Conservation (phyloP, 768 basidiomycete genomes). For the Chalciporus piperatus region DNA sequence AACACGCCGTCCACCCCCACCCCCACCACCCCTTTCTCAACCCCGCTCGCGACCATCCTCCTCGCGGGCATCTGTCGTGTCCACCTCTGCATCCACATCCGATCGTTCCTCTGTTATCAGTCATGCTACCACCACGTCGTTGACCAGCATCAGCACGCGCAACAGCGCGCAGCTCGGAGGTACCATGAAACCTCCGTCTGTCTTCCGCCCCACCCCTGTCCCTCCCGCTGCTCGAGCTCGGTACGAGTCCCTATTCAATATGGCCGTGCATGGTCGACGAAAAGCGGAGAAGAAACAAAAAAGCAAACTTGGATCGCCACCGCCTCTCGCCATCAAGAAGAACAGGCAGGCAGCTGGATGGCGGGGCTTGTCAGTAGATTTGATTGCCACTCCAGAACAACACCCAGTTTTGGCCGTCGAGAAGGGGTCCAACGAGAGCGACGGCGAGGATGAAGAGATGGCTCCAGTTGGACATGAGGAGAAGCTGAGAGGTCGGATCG, state of each 20-base stretch:
- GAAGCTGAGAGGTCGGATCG: slow-evolving; percentile 51
- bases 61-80: slow-evolving; percentile 36
- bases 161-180: slow-evolving; percentile 24
- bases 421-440: slow-evolving; percentile 13
- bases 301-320: slow-evolving; percentile 28
- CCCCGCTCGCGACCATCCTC: slow-evolving; percentile 31
- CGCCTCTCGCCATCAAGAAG: slow-evolving; percentile 40
- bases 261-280: slow-evolving; percentile 53
- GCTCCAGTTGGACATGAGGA: slow-evolving; percentile 40
- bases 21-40: slow-evolving; percentile 35
- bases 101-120: slow-evolving; percentile 66
- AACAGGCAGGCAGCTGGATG: slow-evolving; percentile 65
- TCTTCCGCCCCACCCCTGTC: slow-evolving; percentile 60
- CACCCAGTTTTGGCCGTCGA: slow-evolving; percentile 14
- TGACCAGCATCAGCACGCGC: slow-evolving; percentile 38
- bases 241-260: slow-evolving; percentile 65
- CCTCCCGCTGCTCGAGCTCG: slow-evolving; percentile 61
- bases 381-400: slow-evolving; percentile 48
- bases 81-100: slow-evolving; percentile 44
- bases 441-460: slow-evolving; percentile 29
- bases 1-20: slow-evolving; percentile 41
- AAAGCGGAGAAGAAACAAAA: slow-evolving; percentile 34
- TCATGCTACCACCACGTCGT: slow-evolving; percentile 35
- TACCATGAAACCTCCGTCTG: slow-evolving; percentile 28
- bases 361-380: slow-evolving; percentile 69